Evolutionary conservation across 768 basidiomycete species (phyloP).

Genomic region (Auricularia heimuer): DNA sequence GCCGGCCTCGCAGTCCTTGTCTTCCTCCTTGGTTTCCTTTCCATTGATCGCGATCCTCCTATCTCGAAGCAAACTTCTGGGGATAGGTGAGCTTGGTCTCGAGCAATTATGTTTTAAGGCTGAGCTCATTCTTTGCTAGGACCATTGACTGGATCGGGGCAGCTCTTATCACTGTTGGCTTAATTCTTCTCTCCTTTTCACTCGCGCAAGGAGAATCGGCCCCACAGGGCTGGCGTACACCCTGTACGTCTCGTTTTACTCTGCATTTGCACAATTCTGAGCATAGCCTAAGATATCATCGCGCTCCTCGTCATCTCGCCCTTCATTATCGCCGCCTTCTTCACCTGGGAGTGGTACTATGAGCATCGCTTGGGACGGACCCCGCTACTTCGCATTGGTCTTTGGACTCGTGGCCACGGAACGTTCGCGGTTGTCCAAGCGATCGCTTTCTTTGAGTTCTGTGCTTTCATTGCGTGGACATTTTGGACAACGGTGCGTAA

Average conservation of each 20-base stretch:
- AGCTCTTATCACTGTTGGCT: conserved; percentile 48
- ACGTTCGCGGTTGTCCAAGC: conserved; percentile 49
- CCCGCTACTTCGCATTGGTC: conserved; percentile 51
- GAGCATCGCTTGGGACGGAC: conserved; percentile 23
- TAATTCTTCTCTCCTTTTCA: conserved; percentile 64
- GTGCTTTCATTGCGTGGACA: neutral
- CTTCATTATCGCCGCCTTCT: conserved; percentile 21
- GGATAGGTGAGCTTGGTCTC: neutral
- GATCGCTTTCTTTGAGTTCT: conserved; percentile 57
- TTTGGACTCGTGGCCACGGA: conserved; percentile 57
- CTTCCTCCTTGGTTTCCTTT: conserved; percentile 41
- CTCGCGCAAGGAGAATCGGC: conserved; percentile 57
- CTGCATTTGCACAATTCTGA: neutral
- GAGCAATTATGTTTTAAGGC: neutral
- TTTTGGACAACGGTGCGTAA: neutral
- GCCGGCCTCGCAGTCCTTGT: conserved; percentile 47
- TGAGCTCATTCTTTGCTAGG: conserved; percentile 18
- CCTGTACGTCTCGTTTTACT: conserved; percentile 29
- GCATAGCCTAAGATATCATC: conserved; percentile 23
- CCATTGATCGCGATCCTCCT: conserved; percentile 48
- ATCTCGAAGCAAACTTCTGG: conserved; percentile 11
- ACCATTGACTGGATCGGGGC: conserved; percentile 79
- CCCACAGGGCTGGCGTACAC: conserved; percentile 48
- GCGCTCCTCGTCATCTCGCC: conserved; percentile 24
- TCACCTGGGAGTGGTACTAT: conserved; percentile 26